These are phyloP conservation scores for Rhizopogon roseolus DNA, from an alignment of 768 basidiomycete species.

Conservation along the genomic window DNA sequence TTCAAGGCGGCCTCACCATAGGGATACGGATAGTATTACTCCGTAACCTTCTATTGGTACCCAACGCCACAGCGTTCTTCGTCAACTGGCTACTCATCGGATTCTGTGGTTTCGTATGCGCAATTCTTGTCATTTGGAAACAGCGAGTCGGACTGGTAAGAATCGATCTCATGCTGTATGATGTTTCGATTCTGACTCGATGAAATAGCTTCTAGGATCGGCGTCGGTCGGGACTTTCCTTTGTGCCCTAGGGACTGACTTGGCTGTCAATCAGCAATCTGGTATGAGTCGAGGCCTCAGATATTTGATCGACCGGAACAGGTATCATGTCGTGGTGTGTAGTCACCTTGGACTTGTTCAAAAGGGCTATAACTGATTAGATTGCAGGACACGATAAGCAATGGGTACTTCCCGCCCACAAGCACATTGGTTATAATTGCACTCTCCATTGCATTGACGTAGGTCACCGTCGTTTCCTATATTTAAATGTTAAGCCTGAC, in stretches of 20 bases:
- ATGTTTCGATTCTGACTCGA: background rate
- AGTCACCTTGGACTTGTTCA: background rate
- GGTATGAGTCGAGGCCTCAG: constrained; percentile 64
- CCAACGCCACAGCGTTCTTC: constrained; percentile 28
- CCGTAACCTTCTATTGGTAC: constrained; percentile 43
- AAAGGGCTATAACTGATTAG: constrained; percentile 1
- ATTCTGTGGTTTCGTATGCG: constrained; percentile 37
- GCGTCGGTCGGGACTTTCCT: constrained; percentile 63
- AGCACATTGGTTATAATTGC: constrained; percentile 47
- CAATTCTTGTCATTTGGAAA: constrained; percentile 37
- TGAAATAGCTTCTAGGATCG: constrained; percentile 25
- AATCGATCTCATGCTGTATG: background rate
- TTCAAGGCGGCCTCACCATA: constrained; percentile 53
- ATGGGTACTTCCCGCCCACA: constrained; percentile 47
- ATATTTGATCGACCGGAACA: constrained; percentile 58
- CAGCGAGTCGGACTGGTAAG: constrained; percentile 51
- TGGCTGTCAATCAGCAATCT: constrained; percentile 49
- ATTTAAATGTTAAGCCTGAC: background rate
- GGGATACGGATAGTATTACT: constrained; percentile 52
- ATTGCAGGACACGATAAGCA: constrained; percentile 40
- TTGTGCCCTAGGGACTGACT: constrained; percentile 49
- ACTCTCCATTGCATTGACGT: constrained; percentile 54
- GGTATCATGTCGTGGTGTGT: constrained; percentile 50
- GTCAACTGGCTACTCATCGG: constrained; percentile 54
- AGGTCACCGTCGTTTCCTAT: constrained; percentile 19